Evolutionary conservation across 768 basidiomycete species (phyloP), one percentile per base, ranked within the genome.

Genomic region (Phanerochaete carnosa): DNA sequence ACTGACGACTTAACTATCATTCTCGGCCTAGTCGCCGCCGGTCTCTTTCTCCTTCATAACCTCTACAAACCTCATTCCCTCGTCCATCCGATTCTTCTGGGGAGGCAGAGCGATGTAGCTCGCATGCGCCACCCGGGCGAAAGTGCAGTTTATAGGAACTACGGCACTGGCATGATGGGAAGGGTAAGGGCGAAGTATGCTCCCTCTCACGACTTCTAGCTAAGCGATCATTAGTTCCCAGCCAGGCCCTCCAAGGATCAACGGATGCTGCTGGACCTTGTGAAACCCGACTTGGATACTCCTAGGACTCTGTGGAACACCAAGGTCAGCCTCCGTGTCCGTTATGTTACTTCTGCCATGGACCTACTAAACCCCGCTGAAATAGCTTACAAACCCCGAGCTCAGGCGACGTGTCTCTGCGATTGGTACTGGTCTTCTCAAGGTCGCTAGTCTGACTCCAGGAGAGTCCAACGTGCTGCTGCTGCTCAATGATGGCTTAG

Each of bases 11-110:
- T 90, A 57, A 91, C 91, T 33, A 83, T 92, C 61, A 81, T 92
- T 33, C 81, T 92, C 11, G 86, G 85, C 53, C 82, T 93, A 63
- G 86, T 89, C 35, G 85, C 86, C 3, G 88, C 87, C 2, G 89
- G 89, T 9, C 81, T 91, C 39, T 92, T 91, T 70, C 79, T 92
- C 32, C 77, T 92, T 46, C 86, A 86, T 68, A 92, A 86, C 70
- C 76, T 91, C 62, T 90, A 92, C 75, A 90, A 83, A 65, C 90
- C 89, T 3, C 89, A 90, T 65, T 87, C 89, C 1, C 83, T 95
- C 45, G 94, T 95, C 0, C 95, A 97, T 68, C 95, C 95, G n/a
- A 90, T 98, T 65, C 80, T 96, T 9, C 82, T 98, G 1, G 94
- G 95, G 7, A 79, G 94, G 53, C 95, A 98, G 79, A 93, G 92